Evolutionary conservation across 106 monocot genomes (phyloP).

Genomic region (Platanthera guangdongensis): DNA sequence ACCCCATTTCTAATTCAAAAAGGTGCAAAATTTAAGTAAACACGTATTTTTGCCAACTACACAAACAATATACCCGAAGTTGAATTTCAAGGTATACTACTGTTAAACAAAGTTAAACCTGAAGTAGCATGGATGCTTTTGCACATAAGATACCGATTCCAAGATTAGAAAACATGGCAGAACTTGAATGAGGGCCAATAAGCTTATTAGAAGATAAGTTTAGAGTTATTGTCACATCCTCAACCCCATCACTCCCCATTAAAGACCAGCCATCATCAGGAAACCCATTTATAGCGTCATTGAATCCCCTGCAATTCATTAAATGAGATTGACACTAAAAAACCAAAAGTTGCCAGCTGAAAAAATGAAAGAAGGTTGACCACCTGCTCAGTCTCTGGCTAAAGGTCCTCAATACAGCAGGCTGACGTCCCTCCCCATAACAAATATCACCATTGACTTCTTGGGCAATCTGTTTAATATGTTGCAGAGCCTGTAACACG

Average conservation of each 20-base stretch:
- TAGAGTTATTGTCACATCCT: constrained; percentile 21
- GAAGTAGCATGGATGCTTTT: constrained; percentile 66
- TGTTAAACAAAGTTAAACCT: constrained; percentile 14
- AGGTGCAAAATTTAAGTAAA: no score
- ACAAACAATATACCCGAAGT: not conserved
- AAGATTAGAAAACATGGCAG: constrained; percentile 25
- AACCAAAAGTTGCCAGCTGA: not conserved
- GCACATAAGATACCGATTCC: constrained; percentile 53
- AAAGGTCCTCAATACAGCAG: constrained; percentile 69
- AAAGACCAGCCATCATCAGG: no score
- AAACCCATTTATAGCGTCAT: constrained; percentile 19
- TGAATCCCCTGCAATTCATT: constrained; percentile 48
- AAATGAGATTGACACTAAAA: not conserved
- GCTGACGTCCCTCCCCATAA: constrained; percentile 62
- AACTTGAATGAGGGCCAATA: constrained; percentile 26
- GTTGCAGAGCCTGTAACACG: constrained; percentile 51
- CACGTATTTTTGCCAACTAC: no score
- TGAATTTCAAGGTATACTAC: not conserved
- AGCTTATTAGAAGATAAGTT: constrained; percentile 48
- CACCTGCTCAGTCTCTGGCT: constrained; percentile 84
- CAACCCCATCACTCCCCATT: no score
- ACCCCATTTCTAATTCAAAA: no score
- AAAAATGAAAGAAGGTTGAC: not conserved
- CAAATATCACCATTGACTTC: constrained; percentile 73
- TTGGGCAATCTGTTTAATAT: constrained; percentile 73